Base-by-base conservation (phyloP, 352 stramenopile species). In the Aphanomyces astaci region DNA sequence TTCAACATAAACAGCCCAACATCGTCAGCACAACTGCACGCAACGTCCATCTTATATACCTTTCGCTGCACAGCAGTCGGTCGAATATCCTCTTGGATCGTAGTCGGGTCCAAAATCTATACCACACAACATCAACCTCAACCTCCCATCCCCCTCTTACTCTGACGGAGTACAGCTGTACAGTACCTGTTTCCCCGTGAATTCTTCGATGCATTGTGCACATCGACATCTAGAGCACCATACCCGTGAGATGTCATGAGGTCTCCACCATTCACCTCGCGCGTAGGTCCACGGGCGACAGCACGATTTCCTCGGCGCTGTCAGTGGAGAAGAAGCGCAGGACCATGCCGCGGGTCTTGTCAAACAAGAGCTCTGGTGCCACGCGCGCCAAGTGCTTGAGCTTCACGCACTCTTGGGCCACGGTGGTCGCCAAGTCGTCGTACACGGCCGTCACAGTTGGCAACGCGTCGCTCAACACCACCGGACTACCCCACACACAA, bases 181-280 rank as follows among this genome's bases (percentile, higher is more conserved):
- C 19, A 60, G 51, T 72, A 94, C 86, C 74, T 92, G 83, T 9
- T 86, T 71, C 57, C 86, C 86, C 22, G 83, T 95, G 69, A 95
- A 95, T 62, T 95, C 86, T 64, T 92, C 85, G 49, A 93, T 88
- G 67, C 86, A 95, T 76, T 91, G 80, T 15, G 86, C 86, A 40
- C 86, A 95, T 11, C 85, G 83, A 63, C 86, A 95, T 52, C 86
- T 90, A 54, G 25, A 67, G 5, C 63, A 46, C 33, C 19, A n/a
- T 1, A 43, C 15, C 24, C 7, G 11, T 0, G 13, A 17, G 17
- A n/a, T n/a, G n/a, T 9, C 39, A 39, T 62, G 15, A 24, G 22
- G 22, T 54, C 19, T 7, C 2, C 22, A 55, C 3, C 31, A n/a
- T 4, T 51, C 73, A 92, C 84, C 77, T 73, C 48, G 85, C 81